Base-by-base conservation (phyloP, 2,329 filamentous ascomycete genomes). In the Colletotrichum ledebouriae region DNA sequence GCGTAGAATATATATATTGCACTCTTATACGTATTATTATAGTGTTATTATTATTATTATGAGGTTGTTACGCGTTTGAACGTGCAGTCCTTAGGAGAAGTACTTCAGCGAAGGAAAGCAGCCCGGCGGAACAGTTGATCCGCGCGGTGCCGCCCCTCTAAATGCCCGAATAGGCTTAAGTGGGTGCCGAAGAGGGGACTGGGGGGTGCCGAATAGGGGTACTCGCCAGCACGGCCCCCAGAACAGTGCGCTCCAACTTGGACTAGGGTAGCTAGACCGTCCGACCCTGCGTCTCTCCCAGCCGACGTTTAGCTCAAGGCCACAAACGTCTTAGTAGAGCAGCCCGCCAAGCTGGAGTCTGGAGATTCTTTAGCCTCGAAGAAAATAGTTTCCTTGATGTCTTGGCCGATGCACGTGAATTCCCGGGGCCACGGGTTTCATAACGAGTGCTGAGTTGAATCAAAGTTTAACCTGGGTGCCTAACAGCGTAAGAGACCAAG, bases 201-300 rank as follows among this genome's bases (percentile, higher is more conserved):
- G n/a, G n/a, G n/a, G n/a, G n/a, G n/a, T n/a, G n/a, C n/a, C n/a
- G n/a, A n/a, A n/a, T n/a, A n/a, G n/a, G n/a, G n/a, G n/a, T n/a
- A n/a, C n/a, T n/a, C n/a, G 44, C 33, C 50, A 57, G 63, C 59
- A 57, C 25, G 50, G 42, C 22, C 50, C 37, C 20, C 25, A 37
- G 17, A 52, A 50, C 59, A 52, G 50, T 63, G 64, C 59, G 12
- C 50, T 49, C 50, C 52, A n/a, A 63, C 33, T 25, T 20, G 49
- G 37, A 46, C 62, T 46, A 39, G 41, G 25, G 17, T 11, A 13
- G 62, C 49, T 33, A 12, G 62, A 33, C 33, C 34, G 33, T 42
- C 55, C 17, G 44, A n/a, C 22, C 42, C 50, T 67, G 42, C 42
- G 42, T 63, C 13, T 22, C 17, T 34, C 42, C 22, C 42, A 47